Evolutionary conservation across 176 grass and related monocot genomes (phyloP).

Genomic region (Oryza australiensis): DNA sequence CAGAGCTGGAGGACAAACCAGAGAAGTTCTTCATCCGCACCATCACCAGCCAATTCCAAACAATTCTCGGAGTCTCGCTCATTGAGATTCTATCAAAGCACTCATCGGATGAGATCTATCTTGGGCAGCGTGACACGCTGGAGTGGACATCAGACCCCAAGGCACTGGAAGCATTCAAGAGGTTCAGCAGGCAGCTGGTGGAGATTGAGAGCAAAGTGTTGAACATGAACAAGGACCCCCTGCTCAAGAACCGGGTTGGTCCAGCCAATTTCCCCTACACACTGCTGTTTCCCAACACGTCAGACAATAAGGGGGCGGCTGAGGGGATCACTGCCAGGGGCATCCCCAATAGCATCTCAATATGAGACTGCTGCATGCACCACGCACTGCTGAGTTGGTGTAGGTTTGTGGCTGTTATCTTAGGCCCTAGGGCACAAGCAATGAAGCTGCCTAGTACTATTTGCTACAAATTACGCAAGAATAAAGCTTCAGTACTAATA

Average conservation of each 20-base stretch:
- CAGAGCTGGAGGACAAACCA: slow-evolving; percentile 1
- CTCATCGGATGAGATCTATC: slow-evolving; percentile 41
- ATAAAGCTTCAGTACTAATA: background rate
- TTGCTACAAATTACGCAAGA: background rate
- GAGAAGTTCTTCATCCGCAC: slow-evolving; percentile 31
- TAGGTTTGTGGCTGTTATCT: background rate
- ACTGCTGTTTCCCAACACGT: background rate
- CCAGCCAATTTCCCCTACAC: background rate
- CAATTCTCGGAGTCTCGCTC: slow-evolving; percentile 40
- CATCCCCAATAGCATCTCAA: background rate
- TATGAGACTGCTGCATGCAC: background rate
- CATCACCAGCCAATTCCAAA: slow-evolving; percentile 45
- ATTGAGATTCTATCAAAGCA: slow-evolving; percentile 45
- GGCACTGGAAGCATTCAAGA: background rate
- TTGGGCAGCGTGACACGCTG: slow-evolving; percentile 22
- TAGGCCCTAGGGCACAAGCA: background rate
- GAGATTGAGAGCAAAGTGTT: background rate
- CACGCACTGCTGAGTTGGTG: background rate
- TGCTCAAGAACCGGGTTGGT: background rate
- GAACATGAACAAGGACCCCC: background rate
- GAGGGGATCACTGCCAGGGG: background rate
- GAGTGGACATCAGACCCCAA: background rate
- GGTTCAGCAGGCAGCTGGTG: background rate
- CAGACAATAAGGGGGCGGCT: background rate
- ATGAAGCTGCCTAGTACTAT: background rate